phyloP scores from a whole-genome alignment of 2,329 filamentous ascomycete species.

The Calonectria crousiana region DNA sequence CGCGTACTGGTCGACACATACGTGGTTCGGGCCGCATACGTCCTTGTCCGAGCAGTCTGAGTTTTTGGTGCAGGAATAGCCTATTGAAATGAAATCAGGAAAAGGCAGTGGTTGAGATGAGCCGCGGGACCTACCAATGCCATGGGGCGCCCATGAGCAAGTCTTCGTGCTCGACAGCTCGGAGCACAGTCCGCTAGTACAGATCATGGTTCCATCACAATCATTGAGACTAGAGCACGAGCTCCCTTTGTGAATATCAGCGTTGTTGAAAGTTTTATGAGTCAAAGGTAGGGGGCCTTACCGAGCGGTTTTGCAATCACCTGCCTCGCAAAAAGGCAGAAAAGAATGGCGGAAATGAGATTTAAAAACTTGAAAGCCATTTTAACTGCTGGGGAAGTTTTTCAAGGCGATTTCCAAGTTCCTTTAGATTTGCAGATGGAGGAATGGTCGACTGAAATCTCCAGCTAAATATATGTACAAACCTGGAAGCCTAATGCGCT shows the following conservation, averaged over 20 bases:
- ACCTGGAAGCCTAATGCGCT: neutral
- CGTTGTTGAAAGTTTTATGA: neutral
- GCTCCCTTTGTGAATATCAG: neutral
- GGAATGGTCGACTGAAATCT: too few relatives aligned
- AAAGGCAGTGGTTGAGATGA: neutral
- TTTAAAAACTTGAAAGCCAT: neutral
- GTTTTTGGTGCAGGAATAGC: neutral
- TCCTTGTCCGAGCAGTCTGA: neutral
- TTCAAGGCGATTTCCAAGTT: neutral
- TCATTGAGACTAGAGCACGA: neutral
- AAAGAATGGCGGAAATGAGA: neutral
- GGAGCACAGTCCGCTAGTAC: conserved; percentile 3
- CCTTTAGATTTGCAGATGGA: too few relatives aligned
- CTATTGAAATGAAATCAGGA: neutral
- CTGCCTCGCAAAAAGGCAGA: neutral
- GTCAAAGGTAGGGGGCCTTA: neutral
- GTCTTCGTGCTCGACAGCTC: conserved; percentile 8
- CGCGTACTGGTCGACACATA: conserved; percentile 3
- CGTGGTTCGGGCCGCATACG: neutral
- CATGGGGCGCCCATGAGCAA: conserved; percentile 13
- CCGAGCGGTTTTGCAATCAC: conserved; percentile 4
- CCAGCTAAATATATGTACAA: neutral
- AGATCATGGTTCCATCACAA: conserved; percentile 7
- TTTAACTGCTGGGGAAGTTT: neutral
- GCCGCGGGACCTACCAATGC: neutral